Evolutionary conservation across 805 yeast species (phyloP).

Genomic region (Wickerhamiella allomyrinae): DNA sequence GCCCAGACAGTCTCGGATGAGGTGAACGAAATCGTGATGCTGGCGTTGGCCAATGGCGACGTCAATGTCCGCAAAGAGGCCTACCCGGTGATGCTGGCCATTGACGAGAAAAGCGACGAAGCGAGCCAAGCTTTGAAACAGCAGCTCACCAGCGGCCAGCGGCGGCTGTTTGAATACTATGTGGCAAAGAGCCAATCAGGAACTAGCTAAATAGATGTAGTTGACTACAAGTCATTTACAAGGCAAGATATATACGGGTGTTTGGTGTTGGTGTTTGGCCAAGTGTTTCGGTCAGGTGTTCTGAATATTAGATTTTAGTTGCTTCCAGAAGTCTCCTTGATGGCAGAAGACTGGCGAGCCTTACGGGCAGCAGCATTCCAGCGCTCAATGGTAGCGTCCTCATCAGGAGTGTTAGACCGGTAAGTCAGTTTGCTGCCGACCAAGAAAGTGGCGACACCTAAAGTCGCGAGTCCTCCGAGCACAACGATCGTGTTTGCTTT

Average conservation of each 20-base stretch:
- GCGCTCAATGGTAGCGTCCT: slow-evolving; percentile 28
- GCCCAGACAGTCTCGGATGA: neutral
- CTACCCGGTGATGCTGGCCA: slow-evolving; percentile 18
- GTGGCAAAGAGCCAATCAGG: slow-evolving; percentile 1
- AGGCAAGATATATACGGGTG: no score
- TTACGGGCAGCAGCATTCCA: slow-evolving; percentile 37
- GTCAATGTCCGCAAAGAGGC: slow-evolving; percentile 20
- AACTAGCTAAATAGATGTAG: no score
- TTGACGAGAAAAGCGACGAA: slow-evolving; percentile 7
- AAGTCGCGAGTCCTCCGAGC: slow-evolving; percentile 28
- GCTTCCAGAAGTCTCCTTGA: slow-evolving; percentile 5
- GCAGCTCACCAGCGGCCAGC: slow-evolving; percentile 20
- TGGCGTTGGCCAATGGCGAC: slow-evolving; percentile 10
- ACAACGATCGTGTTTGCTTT: slow-evolving; percentile 31
- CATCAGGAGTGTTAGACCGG: slow-evolving; percentile 27
- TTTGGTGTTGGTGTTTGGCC: no score
- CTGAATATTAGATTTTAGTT: no score
- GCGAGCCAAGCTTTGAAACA: slow-evolving; percentile 7
- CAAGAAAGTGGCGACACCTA: slow-evolving; percentile 23
- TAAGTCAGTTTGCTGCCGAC: slow-evolving; percentile 28
- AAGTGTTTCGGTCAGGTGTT: no score
- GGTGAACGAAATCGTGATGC: neutral
- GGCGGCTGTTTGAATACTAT: slow-evolving; percentile 18
- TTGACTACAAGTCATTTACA: no score
- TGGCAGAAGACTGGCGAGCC: slow-evolving; percentile 22